phyloP scores from a whole-genome alignment of 1,284 basidiomycete genomes.

The Phlebopus sp. region DNA sequence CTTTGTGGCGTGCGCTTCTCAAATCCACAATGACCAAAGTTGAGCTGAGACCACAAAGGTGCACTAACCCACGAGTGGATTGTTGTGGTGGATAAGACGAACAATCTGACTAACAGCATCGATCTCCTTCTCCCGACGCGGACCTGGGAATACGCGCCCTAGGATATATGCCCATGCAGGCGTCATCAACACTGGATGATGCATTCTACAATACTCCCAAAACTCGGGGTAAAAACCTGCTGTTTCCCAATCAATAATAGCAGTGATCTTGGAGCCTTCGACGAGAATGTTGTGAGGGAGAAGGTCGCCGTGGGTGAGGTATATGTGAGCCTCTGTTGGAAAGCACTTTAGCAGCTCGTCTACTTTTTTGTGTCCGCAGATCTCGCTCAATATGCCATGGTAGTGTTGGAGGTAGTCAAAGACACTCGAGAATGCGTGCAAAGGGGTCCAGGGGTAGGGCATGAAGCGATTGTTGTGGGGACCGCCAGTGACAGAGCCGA shows the following conservation, averaged over 20 bases:
- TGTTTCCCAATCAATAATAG: constrained; percentile 27
- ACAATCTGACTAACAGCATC: background rate
- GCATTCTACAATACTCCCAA: constrained; percentile 18
- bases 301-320: constrained; percentile 24
- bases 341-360: constrained; percentile 1
- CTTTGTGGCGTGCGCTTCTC: too few relatives aligned
- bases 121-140: constrained; percentile 1
- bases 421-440: background rate
- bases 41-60: too few relatives aligned
- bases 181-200: background rate
- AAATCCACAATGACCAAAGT: too few relatives aligned
- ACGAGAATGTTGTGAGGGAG: constrained; percentile 21
- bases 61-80: too few relatives aligned
- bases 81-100: background rate
- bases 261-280: constrained; percentile 17
- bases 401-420: background rate
- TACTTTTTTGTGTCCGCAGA: background rate
- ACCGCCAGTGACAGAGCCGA: constrained; percentile 7
- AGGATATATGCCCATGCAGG: background rate
- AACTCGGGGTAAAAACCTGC: constrained; percentile 28
- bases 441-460: constrained; percentile 1
- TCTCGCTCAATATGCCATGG: background rate
- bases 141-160: constrained; percentile 2
- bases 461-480: constrained; percentile 8
- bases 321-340: background rate